These are phyloP conservation scores for Datisca glomerata DNA, from an alignment of 306 rosid genomes.

Conservation along the genomic window DNA sequence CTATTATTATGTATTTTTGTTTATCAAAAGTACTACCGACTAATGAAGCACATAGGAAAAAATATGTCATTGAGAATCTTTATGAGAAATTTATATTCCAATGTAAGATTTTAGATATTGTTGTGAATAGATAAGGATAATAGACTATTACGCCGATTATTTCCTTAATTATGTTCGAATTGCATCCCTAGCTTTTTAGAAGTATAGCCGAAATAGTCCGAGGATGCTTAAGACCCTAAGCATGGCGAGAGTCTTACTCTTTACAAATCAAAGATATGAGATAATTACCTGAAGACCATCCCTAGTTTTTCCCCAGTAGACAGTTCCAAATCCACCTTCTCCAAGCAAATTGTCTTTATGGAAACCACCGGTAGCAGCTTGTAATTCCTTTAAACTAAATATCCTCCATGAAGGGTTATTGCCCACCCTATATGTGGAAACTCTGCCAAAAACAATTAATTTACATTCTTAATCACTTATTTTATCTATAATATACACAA, in stretches of 20 bases:
- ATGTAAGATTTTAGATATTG: not conserved
- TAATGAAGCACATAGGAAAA: no score
- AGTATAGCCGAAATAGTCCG: no score
- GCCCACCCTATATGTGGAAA: constrained; percentile 11
- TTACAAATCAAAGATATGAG: not conserved
- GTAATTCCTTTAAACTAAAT: constrained; percentile 74
- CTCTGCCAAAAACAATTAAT: constrained; percentile 2
- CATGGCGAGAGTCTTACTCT: not conserved
- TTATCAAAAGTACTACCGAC: no score
- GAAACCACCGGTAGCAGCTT: constrained; percentile 71
- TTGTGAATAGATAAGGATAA: not conserved
- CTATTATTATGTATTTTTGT: no score
- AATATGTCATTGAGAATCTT: no score
- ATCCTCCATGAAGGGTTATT: constrained; percentile 60
- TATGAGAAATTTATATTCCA: no score
- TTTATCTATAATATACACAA: not conserved
- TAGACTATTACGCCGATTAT: not conserved
- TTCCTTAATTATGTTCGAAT: not conserved
- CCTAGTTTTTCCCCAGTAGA: constrained; percentile 68
- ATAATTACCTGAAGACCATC: constrained; percentile 56
- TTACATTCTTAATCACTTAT: not conserved
- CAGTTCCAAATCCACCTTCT: constrained; percentile 90
- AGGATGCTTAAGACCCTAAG: not conserved
- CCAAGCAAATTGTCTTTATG: constrained; percentile 68
- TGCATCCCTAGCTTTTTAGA: not conserved